Conservation (phyloP, 225 moss, liverwort and hornwort genomes). For the Ulota crispa region DNA sequence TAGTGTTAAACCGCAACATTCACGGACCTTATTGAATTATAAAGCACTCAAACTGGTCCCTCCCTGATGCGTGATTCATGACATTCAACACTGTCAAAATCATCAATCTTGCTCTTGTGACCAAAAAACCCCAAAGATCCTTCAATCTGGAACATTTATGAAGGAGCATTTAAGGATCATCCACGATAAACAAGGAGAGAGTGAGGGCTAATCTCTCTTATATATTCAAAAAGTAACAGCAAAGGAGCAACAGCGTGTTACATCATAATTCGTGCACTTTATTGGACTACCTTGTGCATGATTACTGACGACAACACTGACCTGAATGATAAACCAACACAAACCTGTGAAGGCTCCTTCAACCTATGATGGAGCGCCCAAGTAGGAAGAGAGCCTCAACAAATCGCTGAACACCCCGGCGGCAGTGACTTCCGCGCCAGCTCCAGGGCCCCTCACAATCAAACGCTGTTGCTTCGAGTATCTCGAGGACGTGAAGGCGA, state of each 20-base stretch:
- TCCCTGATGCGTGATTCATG: neutral
- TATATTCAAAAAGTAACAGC: neutral
- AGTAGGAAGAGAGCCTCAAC: constrained; percentile 77
- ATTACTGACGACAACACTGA: neutral
- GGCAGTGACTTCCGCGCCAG: constrained; percentile 94
- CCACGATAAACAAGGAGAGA: neutral
- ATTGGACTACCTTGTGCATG: neutral
- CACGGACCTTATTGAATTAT: neutral
- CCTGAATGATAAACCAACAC: neutral
- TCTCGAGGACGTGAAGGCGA: constrained; percentile 75
- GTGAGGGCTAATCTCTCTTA: constrained; percentile 7
- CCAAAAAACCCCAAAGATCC: neutral
- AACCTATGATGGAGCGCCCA: constrained; percentile 69
- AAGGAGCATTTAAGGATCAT: constrained; percentile 47
- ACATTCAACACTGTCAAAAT: neutral
- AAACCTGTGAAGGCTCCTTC: neutral
- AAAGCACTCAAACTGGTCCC: neutral
- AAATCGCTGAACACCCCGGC: constrained; percentile 92
- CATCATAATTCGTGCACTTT: neutral
- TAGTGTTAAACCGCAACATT: neutral
- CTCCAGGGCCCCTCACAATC: constrained; percentile 91
- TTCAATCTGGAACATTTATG: constrained; percentile 7
- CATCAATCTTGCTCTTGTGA: neutral
- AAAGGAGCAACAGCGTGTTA: neutral
- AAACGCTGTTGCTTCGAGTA: constrained; percentile 68